Evolutionary conservation across 108 stramenopile genomes (phyloP).

Genomic region (Asterionellopsis glacialis): DNA sequence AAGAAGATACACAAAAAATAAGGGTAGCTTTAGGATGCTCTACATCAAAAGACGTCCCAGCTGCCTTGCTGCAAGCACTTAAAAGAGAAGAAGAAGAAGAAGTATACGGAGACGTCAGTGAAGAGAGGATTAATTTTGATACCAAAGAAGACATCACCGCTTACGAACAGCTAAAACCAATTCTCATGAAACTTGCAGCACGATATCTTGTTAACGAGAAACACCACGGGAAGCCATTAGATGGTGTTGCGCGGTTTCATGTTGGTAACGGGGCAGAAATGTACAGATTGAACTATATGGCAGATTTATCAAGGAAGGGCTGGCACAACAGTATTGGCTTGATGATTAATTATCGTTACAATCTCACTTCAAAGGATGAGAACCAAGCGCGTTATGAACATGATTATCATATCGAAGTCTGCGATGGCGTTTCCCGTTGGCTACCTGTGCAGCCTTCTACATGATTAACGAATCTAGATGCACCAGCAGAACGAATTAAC

Average conservation of each 20-base stretch:
- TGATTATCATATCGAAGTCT: background rate
- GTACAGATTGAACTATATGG: constrained; percentile 60
- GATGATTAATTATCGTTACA: constrained; percentile 87
- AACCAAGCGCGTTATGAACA: constrained; percentile 30
- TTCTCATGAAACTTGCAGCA: constrained; percentile 63
- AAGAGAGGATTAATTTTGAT: background rate
- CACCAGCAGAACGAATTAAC: too few relatives aligned
- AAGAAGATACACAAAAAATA: constrained; percentile 20
- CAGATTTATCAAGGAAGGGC: constrained; percentile 62
- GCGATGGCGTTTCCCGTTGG: background rate
- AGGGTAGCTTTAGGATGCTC: constrained; percentile 10
- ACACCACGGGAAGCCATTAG: constrained; percentile 62
- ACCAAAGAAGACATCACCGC: constrained; percentile 1
- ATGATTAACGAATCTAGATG: too few relatives aligned
- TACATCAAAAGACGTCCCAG: constrained; percentile 8
- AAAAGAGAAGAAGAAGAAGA: background rate
- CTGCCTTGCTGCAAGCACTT: background rate
- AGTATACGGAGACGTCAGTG: background rate
- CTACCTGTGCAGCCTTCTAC: background rate
- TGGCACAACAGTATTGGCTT: constrained; percentile 64
- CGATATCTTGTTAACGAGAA: constrained; percentile 63
- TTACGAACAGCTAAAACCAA: constrained; percentile 27
- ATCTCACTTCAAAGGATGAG: constrained; percentile 47
- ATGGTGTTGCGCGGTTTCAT: constrained; percentile 84
- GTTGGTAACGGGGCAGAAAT: constrained; percentile 80